Base-by-base conservation (phyloP, 768 basidiomycete species). In the Mycena vulgaris region DNA sequence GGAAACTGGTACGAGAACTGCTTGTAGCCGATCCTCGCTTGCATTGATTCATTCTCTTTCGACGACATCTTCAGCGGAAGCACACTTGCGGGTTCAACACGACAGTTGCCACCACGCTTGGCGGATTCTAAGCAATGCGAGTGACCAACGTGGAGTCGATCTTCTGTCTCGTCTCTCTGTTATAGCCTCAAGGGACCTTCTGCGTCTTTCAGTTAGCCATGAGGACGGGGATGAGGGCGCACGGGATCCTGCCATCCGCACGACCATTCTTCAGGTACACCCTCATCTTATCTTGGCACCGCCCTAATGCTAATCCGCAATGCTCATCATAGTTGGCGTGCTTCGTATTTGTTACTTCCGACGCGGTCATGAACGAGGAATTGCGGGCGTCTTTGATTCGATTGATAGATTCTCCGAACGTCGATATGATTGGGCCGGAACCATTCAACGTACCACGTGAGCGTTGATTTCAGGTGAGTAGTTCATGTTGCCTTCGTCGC, bases 381-480 rank as follows among this genome's bases (percentile, higher is more conserved):
- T 11, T 69, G 14, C 23, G 21, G 3, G 5, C 10, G 3, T 57
- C 49, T 25, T 28, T 68, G 5, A 8, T 48, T 25, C 31, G 39
- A 31, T 16, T 67, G n/a, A 5, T 35, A n/a, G 62, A 59, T 19
- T 17, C 19, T 6, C 2, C 53, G 4, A 49, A 42, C 10, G n/a
- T 27, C 14, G 51, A 37, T n/a, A 4, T 35, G 6, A 62, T 73
- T 42, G 78, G 77, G 2, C 27, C 35, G 13, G 66, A 67, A 16
- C 77, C 77, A 1, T 79, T 66, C 68, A 42, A 58, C 30, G 72
- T 79, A n/a, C 77, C 78, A 3, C 53, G 65, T 7, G 52, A 70
- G 27, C 27, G 42, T 79, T 14, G 77, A 79, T 68, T 74, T 74
- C 10, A 64, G 39, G 77, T 74, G 56, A 45, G 74, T 19, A 28